A percentile compares a stretch with the other conserved stretches of the same genome.
Conservation (phyloP, 2,329 filamentous ascomycete genomes). For the Diaporthe sp. region DNA sequence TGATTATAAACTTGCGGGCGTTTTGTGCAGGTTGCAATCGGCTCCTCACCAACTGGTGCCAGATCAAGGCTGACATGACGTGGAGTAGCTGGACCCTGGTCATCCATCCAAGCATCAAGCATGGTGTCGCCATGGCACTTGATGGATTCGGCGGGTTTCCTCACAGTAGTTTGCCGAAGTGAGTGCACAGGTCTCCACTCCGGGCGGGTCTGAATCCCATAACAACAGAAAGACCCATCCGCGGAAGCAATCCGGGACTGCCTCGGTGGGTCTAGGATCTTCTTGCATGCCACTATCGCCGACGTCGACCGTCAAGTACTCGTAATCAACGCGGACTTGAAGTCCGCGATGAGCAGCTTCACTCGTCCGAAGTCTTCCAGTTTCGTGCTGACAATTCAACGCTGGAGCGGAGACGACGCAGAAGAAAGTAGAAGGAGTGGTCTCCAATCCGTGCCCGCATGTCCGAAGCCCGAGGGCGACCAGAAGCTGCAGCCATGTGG, state of each 20-base stretch:
- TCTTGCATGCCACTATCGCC: neutral
- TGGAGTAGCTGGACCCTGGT: neutral
- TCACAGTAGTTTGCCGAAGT: neutral
- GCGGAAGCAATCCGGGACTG: constrained; percentile 20
- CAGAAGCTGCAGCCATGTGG: constrained; percentile 22
- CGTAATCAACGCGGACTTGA: neutral
- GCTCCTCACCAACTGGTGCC: constrained; percentile 10
- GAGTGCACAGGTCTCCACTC: neutral
- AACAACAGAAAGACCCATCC: constrained; percentile 12
- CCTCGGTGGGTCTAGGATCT: constrained; percentile 1
- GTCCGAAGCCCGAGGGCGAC: neutral
- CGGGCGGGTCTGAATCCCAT: neutral
- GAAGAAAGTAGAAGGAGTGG: neutral
- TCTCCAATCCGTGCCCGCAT: neutral
- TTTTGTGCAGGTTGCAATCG: constrained; percentile 12
- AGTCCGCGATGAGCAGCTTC: neutral
- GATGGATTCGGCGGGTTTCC: neutral
- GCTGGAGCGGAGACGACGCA: neutral
- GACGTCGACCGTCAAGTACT: constrained; percentile 9
- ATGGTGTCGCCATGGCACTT: constrained; percentile 1
- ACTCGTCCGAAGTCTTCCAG: neutral
- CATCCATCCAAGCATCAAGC: neutral
- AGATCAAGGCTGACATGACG: constrained; percentile 31
- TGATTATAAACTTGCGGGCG: neutral
- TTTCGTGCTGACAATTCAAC: neutral